A percentile compares a stretch with the other conserved stretches of the same genome.
phyloP scores from a whole-genome alignment of 2,329 filamentous ascomycete species.

The Arthroderma sp. region DNA sequence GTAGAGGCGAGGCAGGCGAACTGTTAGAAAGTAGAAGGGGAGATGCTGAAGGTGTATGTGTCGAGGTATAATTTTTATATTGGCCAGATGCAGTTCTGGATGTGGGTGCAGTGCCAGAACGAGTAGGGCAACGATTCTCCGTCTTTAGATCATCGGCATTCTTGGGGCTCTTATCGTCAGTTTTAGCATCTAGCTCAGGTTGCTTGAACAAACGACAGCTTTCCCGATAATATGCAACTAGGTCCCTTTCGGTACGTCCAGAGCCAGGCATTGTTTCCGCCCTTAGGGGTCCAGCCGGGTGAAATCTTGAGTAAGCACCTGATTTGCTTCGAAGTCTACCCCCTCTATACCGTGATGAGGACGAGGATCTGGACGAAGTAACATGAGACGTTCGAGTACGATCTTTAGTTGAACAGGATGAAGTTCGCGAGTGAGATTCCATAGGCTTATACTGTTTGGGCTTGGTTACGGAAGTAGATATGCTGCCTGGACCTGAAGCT shows the following conservation, averaged over 20 bases:
- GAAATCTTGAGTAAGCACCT: slow-evolving; percentile 18
- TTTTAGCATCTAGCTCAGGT: neutral
- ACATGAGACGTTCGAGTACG: slow-evolving; percentile 23
- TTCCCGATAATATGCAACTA: slow-evolving; percentile 27
- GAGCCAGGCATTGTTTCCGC: slow-evolving; percentile 12
- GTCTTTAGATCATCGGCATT: neutral
- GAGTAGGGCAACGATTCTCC: too few relatives aligned
- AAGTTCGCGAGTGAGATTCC: slow-evolving; percentile 16
- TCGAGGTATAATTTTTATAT: neutral
- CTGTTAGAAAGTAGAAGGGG: slow-evolving; percentile 86
- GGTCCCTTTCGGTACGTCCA: slow-evolving; percentile 20
- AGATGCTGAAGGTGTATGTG: slow-evolving; percentile 86
- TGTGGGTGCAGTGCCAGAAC: too few relatives aligned
- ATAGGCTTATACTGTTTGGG: neutral
- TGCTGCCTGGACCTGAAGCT: neutral
- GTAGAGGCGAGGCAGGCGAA: slow-evolving; percentile 45
- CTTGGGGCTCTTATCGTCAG: neutral
- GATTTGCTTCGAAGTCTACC: slow-evolving; percentile 19
- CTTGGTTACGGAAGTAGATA: neutral
- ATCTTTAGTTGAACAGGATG: slow-evolving; percentile 16
- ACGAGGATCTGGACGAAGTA: slow-evolving; percentile 15
- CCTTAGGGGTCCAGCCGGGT: slow-evolving; percentile 15
- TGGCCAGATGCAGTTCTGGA: too few relatives aligned
- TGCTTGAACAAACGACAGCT: slow-evolving; percentile 29
- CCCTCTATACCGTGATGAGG: slow-evolving; percentile 15